phyloP scores from a whole-genome alignment of 306 rosid genomes.

The Styphnolobium japonicum region DNA sequence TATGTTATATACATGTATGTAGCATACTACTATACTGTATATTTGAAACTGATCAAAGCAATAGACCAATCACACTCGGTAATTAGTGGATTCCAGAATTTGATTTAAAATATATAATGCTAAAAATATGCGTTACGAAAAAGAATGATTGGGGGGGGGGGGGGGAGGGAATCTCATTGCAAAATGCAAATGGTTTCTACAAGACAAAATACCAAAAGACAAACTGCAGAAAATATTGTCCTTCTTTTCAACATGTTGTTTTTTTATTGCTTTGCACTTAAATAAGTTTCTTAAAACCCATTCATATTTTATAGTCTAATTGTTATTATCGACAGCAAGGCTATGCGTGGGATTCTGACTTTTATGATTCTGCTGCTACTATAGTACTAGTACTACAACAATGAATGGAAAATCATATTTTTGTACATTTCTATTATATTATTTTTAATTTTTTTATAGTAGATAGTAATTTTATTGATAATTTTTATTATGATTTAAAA shows the following conservation, averaged over 20 bases:
- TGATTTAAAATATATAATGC: background rate
- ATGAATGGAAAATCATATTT: background rate
- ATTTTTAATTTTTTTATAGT: background rate
- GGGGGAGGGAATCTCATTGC: background rate
- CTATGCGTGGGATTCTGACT: background rate
- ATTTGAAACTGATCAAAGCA: background rate
- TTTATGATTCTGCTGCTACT: background rate
- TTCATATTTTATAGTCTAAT: background rate
- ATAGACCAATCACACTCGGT: background rate
- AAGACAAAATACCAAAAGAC: constrained; percentile 19
- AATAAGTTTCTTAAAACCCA: background rate
- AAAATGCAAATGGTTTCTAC: background rate
- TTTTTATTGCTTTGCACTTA: background rate
- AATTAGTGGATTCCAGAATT: background rate
- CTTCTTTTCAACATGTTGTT: background rate
- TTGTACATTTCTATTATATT: background rate
- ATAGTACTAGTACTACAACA: background rate
- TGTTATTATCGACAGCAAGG: background rate
- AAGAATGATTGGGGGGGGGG: too few relatives aligned
- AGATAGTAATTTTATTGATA: background rate
- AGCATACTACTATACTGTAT: background rate
- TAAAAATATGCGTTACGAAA: background rate
- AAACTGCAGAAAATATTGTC: background rate
- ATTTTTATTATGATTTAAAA: background rate
- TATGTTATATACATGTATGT: background rate